Evolutionary conservation across 495 filamentous ascomycete genomes (phyloP).

Genomic region (Aspergillus sclerotioniger): DNA sequence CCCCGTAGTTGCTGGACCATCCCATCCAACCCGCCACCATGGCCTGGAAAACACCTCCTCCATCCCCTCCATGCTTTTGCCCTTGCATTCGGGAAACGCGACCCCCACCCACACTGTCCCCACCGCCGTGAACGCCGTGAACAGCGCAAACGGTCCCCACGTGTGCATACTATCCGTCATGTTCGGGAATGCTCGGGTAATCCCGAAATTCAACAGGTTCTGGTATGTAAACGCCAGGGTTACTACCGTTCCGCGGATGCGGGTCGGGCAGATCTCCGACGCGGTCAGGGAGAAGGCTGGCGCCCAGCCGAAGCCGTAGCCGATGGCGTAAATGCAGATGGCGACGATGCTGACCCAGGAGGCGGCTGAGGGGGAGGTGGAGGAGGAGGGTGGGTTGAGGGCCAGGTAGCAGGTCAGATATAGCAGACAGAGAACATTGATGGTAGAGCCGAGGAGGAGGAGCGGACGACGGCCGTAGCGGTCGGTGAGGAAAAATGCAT

Average conservation of each 20-base stretch:
- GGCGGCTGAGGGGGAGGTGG: slow-evolving; percentile 14
- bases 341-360: slow-evolving; percentile 25
- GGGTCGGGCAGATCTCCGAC: slow-evolving; percentile 25
- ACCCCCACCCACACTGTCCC: slow-evolving; percentile 23
- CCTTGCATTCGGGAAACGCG: slow-evolving; percentile 26
- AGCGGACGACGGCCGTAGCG: slow-evolving; percentile 24
- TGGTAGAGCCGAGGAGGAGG: slow-evolving; percentile 23
- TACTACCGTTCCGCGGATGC: slow-evolving; percentile 18
- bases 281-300: slow-evolving; percentile 24
- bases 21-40: background rate
- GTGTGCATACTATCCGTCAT: slow-evolving; percentile 22
- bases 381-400: slow-evolving; percentile 9
- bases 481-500: slow-evolving; percentile 24
- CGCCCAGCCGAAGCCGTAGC: slow-evolving; percentile 26
- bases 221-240: slow-evolving; percentile 24
- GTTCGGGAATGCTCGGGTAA: slow-evolving; percentile 23
- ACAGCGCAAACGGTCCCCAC: slow-evolving; percentile 24
- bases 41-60: background rate
- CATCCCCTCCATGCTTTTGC: slow-evolving; percentile 21
- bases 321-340: slow-evolving; percentile 25
- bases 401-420: slow-evolving; percentile 24
- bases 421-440: slow-evolving; percentile 19
- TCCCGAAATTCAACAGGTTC: slow-evolving; percentile 26
- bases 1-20: background rate
- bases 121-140: slow-evolving; percentile 15